These are phyloP conservation scores for Aegilops speltoides DNA, from an alignment of 176 grass and related monocot species.

Conservation along the genomic window DNA sequence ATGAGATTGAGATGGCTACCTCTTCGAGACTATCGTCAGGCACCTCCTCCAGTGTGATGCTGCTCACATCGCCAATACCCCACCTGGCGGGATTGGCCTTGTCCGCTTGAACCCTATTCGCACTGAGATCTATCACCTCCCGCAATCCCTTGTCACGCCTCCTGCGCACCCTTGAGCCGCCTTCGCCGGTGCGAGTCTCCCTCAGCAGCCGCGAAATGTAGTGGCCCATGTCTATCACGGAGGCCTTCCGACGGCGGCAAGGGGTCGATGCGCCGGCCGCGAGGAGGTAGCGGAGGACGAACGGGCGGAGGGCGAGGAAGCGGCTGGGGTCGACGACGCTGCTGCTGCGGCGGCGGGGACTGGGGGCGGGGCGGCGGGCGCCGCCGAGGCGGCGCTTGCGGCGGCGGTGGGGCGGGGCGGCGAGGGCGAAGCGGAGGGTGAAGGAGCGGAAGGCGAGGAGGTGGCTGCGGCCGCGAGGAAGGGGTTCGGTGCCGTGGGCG, in stretches of 20 bases:
- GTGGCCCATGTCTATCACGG: conserved; percentile 37
- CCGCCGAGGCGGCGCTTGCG: conserved; percentile 8
- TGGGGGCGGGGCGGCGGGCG: not conserved
- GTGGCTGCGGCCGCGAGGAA: not conserved
- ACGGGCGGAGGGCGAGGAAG: conserved; percentile 24
- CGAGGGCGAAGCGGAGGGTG: not conserved
- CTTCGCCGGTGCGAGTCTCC: not conserved
- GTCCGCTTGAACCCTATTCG: conserved; percentile 11
- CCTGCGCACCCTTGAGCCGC: conserved; percentile 12
- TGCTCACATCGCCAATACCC: not conserved
- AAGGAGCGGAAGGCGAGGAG: not conserved
- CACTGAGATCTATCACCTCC: conserved; percentile 33
- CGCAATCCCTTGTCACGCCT: not conserved
- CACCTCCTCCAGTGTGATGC: not conserved
- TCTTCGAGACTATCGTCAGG: not conserved
- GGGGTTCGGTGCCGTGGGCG: not conserved
- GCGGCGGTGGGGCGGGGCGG: not conserved
- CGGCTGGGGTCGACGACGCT: not conserved
- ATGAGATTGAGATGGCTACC: conserved; percentile 23
- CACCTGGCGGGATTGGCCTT: not conserved
- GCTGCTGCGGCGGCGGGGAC: not conserved
- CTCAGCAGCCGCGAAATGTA: not conserved
- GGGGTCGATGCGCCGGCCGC: not conserved
- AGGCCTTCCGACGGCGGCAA: conserved; percentile 13
- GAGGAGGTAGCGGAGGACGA: conserved; percentile 30